Base-by-base conservation (phyloP, 2,329 filamentous ascomycete species). In the Ophiocordyceps camponoti-leonardi region DNA sequence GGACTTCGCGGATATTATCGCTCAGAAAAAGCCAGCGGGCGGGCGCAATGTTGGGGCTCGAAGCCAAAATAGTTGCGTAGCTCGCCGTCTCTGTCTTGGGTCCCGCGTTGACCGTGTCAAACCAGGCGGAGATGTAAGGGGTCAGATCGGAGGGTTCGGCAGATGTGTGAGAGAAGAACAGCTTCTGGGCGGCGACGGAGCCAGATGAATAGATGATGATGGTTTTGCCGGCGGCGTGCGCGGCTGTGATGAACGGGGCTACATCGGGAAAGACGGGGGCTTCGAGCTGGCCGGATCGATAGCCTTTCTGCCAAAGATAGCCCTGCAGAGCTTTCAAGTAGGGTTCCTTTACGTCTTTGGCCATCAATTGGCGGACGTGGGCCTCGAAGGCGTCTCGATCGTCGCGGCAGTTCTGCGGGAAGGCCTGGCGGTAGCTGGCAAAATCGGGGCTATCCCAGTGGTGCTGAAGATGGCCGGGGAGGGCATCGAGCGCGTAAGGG, bases 201-300 rank as follows among this genome's bases (percentile, higher is more conserved):
- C 85, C 85, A 13, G 82, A 87, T 4, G 82, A 87, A 65, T 88
- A 92, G 56, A 92, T 88, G 54, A 83, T 75, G 51, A 88, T 70
- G 48, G 67, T 67, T 49, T 75, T 66, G 23, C 71, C 72, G 28
- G 67, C 60, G 16, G 62, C 58, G 46, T 72, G 68, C 76, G 83
- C 87, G 41, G 64, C 53, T 45, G 67, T 61, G 50, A 87, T 67
- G 50, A 72, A 72, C 10, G 75, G 71, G n/a, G 75, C 66, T 18
- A 90, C 84, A 56, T 92, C 85, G 5, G 73, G 64, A 58, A 86
- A 92, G 48, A 92, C 68, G 11, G 82, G 81, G 23, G 83, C 83
- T 49, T 74, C 73, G 50, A 90, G 72, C 49, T 77, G 69, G 45
- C 83, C 83, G 44, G 72, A 74, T 49, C 70, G 68, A 64, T 90